Conservation (phyloP, 2,329 filamentous ascomycete species). For the Aspergillus costaricaensis region DNA sequence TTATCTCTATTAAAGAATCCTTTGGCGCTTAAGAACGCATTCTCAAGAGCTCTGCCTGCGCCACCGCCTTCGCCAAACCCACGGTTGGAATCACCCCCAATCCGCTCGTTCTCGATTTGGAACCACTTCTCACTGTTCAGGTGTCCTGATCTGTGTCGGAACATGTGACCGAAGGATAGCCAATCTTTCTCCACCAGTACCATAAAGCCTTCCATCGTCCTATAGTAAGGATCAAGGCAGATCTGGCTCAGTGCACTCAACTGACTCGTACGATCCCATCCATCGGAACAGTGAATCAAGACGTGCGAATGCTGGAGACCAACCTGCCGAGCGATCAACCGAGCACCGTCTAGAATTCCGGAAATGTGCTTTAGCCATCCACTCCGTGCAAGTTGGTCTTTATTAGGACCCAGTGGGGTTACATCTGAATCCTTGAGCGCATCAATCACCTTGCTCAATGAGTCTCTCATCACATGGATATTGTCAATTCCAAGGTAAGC, state of each 20-base stretch:
- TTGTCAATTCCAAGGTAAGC: slow-evolving; percentile 95
- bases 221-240: slow-evolving; percentile 92
- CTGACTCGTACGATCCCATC: slow-evolving; percentile 97
- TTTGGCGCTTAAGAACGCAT: slow-evolving; percentile 78
- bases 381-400: slow-evolving; percentile 78
- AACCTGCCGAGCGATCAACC: slow-evolving; percentile 81
- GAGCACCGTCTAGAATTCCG: slow-evolving; percentile 79
- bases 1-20: slow-evolving; percentile 86
- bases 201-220: slow-evolving; percentile 92
- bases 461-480: slow-evolving; percentile 96
- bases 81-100: slow-evolving; percentile 56
- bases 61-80: slow-evolving; percentile 45
- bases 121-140: slow-evolving; percentile 95
- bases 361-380: slow-evolving; percentile 89
- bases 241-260: slow-evolving; percentile 88
- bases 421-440: slow-evolving; percentile 91
- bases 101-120: slow-evolving; percentile 74
- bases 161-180: slow-evolving; percentile 97
- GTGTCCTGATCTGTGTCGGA: slow-evolving; percentile 85
- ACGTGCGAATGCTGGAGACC: slow-evolving; percentile 93
- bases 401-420: slow-evolving; percentile 76
- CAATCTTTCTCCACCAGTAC: slow-evolving; percentile 96
- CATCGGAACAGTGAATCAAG: slow-evolving; percentile 95
- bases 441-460: slow-evolving; percentile 82
- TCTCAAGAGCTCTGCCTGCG: slow-evolving; percentile 76